Percentiles rank a stretch among this genome's conserved stretches.
phyloP scores from a whole-genome alignment of 1,284 basidiomycete species.

The Chalciporus sp. region DNA sequence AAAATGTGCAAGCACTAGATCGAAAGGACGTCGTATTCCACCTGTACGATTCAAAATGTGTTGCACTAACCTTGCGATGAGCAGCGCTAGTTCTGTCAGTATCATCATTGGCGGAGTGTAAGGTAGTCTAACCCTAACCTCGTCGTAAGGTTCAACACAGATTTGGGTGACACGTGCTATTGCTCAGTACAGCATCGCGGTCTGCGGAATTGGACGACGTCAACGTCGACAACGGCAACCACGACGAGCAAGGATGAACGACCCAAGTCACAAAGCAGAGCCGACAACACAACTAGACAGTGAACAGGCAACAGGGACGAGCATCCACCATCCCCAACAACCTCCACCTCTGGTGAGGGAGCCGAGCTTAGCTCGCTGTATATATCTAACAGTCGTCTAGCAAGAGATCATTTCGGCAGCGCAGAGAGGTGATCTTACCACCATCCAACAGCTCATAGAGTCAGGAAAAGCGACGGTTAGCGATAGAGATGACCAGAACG shows the following conservation, averaged over 20 bases:
- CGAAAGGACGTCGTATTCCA: not conserved
- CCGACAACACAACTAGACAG: conserved; percentile 35
- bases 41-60: not conserved
- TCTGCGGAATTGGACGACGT: conserved; percentile 3
- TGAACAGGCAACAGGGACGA: conserved; percentile 35
- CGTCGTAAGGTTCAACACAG: conserved; percentile 25
- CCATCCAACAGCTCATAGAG: conserved; percentile 71
- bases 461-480: conserved; percentile 75
- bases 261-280: conserved; percentile 31
- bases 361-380: not conserved
- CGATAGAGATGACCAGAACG: conserved; percentile 87
- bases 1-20: conserved; percentile 48
- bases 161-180: not conserved
- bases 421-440: conserved; percentile 81
- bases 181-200: conserved; percentile 15
- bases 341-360: conserved; percentile 25
- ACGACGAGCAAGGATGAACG: conserved; percentile 33
- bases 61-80: conserved; percentile 28
- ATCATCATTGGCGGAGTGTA: conserved; percentile 19
- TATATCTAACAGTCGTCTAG: conserved; percentile 21
- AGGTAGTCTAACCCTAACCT: conserved; percentile 32
- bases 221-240: conserved; percentile 7
- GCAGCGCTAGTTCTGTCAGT: conserved; percentile 9
- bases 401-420: conserved; percentile 81
- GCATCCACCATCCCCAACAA: conserved; percentile 27